Evolutionary conservation across 2,329 filamentous ascomycete species (phyloP).

Genomic region (Ustilaginoidea virens): DNA sequence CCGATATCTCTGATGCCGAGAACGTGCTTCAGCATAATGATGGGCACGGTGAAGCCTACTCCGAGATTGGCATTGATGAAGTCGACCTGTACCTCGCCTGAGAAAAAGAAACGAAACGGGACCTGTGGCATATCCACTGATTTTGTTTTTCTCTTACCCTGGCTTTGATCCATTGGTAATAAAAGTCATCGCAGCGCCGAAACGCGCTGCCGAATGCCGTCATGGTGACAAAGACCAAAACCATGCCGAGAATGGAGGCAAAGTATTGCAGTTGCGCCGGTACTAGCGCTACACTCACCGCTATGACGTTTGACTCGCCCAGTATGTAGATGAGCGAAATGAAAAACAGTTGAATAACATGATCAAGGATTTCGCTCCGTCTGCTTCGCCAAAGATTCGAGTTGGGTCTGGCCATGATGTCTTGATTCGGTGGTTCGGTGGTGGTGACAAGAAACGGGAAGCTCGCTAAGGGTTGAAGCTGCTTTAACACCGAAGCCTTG

Average conservation of each 20-base stretch:
- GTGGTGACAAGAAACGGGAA: neutral
- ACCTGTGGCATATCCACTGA: neutral
- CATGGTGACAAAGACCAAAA: constrained; percentile 21
- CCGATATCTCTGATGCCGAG: constrained; percentile 20
- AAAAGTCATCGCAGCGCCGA: constrained; percentile 11
- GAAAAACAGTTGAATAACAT: constrained; percentile 12
- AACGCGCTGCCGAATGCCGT: constrained; percentile 9
- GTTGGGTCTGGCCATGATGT: constrained; percentile 4
- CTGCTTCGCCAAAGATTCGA: constrained; percentile 7
- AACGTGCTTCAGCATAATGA: constrained; percentile 27
- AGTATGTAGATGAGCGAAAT: constrained; percentile 22
- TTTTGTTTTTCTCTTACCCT: constrained; percentile 13
- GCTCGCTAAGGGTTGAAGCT: constrained; percentile 2
- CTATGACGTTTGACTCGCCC: constrained; percentile 31
- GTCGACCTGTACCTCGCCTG: constrained; percentile 22
- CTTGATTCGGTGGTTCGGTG: constrained; percentile 2
- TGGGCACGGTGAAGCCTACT: constrained; percentile 32
- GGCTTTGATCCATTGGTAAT: constrained; percentile 15
- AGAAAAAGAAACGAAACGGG: neutral
- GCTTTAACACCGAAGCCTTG: constrained; percentile 3
- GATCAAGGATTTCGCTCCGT: constrained; percentile 3
- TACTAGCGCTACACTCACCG: constrained; percentile 21
- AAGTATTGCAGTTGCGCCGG: constrained; percentile 24
- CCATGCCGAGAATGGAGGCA: constrained; percentile 32
- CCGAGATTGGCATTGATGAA: constrained; percentile 36